Base-by-base conservation (phyloP, 352 stramenopile genomes). In the Globisporangium paddicum region DNA sequence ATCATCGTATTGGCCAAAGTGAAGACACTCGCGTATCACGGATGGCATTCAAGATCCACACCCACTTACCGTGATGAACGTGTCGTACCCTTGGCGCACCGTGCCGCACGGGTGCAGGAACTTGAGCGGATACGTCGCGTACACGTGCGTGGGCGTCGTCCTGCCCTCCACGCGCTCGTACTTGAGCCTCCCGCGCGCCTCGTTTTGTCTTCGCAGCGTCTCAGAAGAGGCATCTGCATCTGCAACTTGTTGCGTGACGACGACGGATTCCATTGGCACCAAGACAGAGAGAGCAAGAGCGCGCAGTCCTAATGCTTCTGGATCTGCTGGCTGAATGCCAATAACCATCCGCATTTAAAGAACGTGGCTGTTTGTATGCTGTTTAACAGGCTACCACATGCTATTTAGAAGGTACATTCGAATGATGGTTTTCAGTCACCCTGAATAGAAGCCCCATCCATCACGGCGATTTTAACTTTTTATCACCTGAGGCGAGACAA, bases 91-190 rank as follows among this genome's bases (percentile, higher is more conserved):
- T 35, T 82, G 79, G 51, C 79, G 71, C 37, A 91, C 79, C 18
- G 75, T 78, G 16, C 69, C 71, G 37, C 72, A 76, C 42, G 86
- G 86, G 37, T 93, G 86, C 26, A 95, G 72, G 64, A 95, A 95
- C 64, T 95, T 95, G 65, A 95, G 68, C 52, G 86, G 86, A 42
- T 95, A 95, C 59, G 82, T 88, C 48, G 82, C 86, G 65, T 85
- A 93, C 57, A 87, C 83, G 58, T 86, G 72, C 19, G 86, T 95
- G 23, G 79, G 67, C 5, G 72, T 60, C 6, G 86, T 95, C 38
- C 62, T 58, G 23, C 78, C 78, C 23, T 78, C 71, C 40, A 90
- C 83, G n/a, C 81, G 47, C 58, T 89, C 73, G 63, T 93, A 92
- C 37, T 77, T 82, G 51, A 93, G 73, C 64, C 77, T 77, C 18